Evolutionary conservation across 352 stramenopile species (phyloP), one percentile per base, ranked within the genome.

Genomic region (Thalassiosira mediterranea): DNA sequence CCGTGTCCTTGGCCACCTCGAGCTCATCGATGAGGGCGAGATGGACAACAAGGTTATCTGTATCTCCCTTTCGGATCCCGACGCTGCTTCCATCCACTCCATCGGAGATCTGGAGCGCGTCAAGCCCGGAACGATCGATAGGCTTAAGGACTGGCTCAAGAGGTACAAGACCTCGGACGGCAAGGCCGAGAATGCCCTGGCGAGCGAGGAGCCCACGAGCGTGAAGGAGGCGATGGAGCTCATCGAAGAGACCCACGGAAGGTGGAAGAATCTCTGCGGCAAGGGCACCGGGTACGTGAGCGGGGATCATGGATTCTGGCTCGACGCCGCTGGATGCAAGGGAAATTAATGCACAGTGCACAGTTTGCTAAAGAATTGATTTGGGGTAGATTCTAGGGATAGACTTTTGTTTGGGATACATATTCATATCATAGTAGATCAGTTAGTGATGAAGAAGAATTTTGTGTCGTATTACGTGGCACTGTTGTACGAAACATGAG

Each of bases 91-190:
- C 31, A 97, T 99, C 56, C 88, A 96, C 69, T 92, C 52, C 15
- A 84, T 98, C 34, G 85, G 89, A 15, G 96, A 98, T 86, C 85
- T 98, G 26, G 91, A 98, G 75, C 77, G 76, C 32, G 74, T 96
- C 47, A 97, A 97, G 75, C 97, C 97, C 1, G 95, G 95, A 34
- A 91, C 95, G 17, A 74, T 98, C 19, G 93, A 94, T 10, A 96
- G 96, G 71, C 98, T 99, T 79, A 89, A 96, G 70, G 94, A 96
- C 79, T 99, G 97, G 97, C 98, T 99, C 89, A 90, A 97, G 51
- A 98, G 98, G 95, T 99, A 99, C 91, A 99, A 99, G 90, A 98
- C 98, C 63, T 97, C 97, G 15, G 97, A 99, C 87, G 97, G 97
- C 57, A 99, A 99, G 90, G 96, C 96, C 11, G 89, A 98, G 15